These are phyloP conservation scores for Metschnikowia borealis DNA, from an alignment of 805 yeast genomes.

Conservation along the genomic window DNA sequence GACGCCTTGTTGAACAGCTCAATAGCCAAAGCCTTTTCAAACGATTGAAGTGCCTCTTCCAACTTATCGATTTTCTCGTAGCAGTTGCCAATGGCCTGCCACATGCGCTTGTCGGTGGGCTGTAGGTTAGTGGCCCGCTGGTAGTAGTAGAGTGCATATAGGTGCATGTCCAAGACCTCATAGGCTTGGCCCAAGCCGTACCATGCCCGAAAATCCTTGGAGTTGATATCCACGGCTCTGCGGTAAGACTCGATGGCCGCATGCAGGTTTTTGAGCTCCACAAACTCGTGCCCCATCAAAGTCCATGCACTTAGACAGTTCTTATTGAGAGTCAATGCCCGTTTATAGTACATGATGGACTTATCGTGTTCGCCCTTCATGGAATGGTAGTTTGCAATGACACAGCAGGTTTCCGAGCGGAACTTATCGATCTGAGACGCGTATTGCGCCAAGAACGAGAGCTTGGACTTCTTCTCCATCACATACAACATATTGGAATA, in stretches of 20 bases:
- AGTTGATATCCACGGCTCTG: slow-evolving; percentile 85
- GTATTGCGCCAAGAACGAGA: slow-evolving; percentile 82
- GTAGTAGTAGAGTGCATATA: slow-evolving; percentile 87
- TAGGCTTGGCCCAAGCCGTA: slow-evolving; percentile 98
- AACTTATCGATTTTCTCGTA: slow-evolving; percentile 71
- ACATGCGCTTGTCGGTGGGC: slow-evolving; percentile 88
- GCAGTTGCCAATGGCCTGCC: slow-evolving; percentile 93
- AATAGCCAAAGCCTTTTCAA: slow-evolving; percentile 66
- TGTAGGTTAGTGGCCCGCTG: slow-evolving; percentile 85
- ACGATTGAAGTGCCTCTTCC: slow-evolving; percentile 75
- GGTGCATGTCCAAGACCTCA: slow-evolving; percentile 92
- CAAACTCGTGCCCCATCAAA: slow-evolving; percentile 97
- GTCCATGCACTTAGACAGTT: slow-evolving; percentile 93
- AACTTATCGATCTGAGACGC: slow-evolving; percentile 79
- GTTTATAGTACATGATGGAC: slow-evolving; percentile 86
- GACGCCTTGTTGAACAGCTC: slow-evolving; percentile 33
- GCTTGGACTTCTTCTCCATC: slow-evolving; percentile 80
- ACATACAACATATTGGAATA: slow-evolving; percentile 95
- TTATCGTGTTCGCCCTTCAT: slow-evolving; percentile 90
- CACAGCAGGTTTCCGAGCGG: slow-evolving; percentile 92
- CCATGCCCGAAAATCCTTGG: slow-evolving; percentile 94
- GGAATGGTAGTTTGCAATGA: slow-evolving; percentile 89
- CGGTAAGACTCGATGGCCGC: slow-evolving; percentile 96
- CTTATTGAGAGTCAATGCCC: slow-evolving; percentile 80
- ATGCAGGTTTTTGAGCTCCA: slow-evolving; percentile 91